Base-by-base conservation (phyloP, 345 rosid species). In the Geranium brycei region DNA sequence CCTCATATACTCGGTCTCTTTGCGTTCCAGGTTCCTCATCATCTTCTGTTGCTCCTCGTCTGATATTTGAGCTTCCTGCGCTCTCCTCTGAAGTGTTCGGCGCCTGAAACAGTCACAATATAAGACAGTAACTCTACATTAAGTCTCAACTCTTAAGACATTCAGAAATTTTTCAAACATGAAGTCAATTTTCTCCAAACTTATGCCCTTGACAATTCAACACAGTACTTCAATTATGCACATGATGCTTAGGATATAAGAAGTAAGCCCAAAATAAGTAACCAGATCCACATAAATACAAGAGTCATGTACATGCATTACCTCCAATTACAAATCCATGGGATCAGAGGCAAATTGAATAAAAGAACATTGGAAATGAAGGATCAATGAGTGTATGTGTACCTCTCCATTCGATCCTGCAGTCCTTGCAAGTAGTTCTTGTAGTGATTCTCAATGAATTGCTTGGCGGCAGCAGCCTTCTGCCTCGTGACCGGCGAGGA, bases 381-480 rank as follows among this genome's bases (percentile, higher is more conserved):
- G 1, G 51, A 62, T 15, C 17, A 5, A 35, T 68, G n/a, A 47
- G 47, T 61, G 23, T 40, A 59, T 53, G 16, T 28, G 4, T 31
- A 92, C 97, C 98, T 87, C 66, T 92, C 98, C 81, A 69, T 83
- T 40, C 98, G 96, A 70, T 92, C 97, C 77, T 83, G 97, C 66
- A 92, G 69, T 59, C 97, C 97, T 84, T 92, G 98, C 75, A 83
- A 79, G 77, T 87, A 72, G 62, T 92, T 92, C 80, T 89, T 92
- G 62, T 89, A 92, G 71, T 92, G 97, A 77, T 92, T 92, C 90
- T 92, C 98, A 14, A 92, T 92, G 67, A 92, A 92, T 79, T 92
- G 95, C 65, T 92, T 92, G 23, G 97, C 98, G 18, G 98, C 98
- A 18, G 96, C 98, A 0, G 98, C 91, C 63, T 92, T 92, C 83